Percentiles rank a stretch among this genome's conserved stretches.
phyloP scores from a whole-genome alignment of 2,329 filamentous ascomycete genomes.

The Fusarium stilboides region DNA sequence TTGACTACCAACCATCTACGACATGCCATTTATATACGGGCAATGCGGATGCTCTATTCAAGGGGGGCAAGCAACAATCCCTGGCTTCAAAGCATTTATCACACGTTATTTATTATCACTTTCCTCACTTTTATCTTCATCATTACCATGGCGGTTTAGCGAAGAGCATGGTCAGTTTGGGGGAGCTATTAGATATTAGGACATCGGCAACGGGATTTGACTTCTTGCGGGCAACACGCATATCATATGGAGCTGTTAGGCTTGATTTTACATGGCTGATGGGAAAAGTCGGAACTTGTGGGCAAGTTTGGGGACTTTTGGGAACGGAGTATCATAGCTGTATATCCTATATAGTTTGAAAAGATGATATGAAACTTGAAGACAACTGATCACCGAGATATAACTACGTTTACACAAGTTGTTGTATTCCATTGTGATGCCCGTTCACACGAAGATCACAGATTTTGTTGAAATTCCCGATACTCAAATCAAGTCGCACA shows the following conservation, averaged over 20 bases:
- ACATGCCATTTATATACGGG: constrained; percentile 9
- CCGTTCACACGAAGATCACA: too few relatives aligned
- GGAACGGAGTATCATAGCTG: not conserved
- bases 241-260: constrained; percentile 13
- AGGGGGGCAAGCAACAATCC: constrained; percentile 11
- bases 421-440: not conserved
- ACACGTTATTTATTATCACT: constrained; percentile 1
- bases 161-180: constrained; percentile 12
- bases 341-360: constrained; percentile 25
- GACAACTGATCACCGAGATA: not conserved
- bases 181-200: constrained; percentile 28
- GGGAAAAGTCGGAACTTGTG: constrained; percentile 2
- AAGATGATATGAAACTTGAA: constrained; percentile 1
- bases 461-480: not conserved
- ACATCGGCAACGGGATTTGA: constrained; percentile 18
- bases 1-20: constrained; percentile 1
- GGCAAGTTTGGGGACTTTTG: constrained; percentile 4
- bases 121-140: constrained; percentile 10
- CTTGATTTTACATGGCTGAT: constrained; percentile 7
- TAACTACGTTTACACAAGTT: not conserved
- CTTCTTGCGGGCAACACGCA: constrained; percentile 10
- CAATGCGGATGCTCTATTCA: not conserved
- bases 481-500: not conserved
- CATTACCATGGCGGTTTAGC: not conserved
- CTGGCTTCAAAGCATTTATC: constrained; percentile 7